Evolutionary conservation across 75 land plant genomes (phyloP), one percentile per base, ranked within the genome.

Genomic region (Sequoia sempervirens): DNA sequence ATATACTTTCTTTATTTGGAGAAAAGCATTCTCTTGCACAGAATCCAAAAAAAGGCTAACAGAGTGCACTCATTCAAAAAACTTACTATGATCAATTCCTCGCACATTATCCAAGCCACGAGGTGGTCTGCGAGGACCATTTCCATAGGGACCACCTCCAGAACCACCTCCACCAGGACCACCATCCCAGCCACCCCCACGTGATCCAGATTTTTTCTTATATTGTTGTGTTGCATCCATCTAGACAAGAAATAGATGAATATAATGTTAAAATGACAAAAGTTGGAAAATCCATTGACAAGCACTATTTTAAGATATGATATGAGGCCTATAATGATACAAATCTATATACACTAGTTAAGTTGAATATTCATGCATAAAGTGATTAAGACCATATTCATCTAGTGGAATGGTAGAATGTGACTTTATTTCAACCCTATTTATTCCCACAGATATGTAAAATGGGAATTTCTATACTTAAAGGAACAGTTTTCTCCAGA

Each of bases 61-160:
- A 26, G n/a, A 78, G n/a, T 23, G 50, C 0, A 43, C 3, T 40
- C 13, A n/a, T 10, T 78, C 46, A 9, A 43, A 23, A 18, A 10
- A 78, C 80, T 78, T 20, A 78, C 80, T 78, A 52, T 78, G 50
- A 78, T 78, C 52, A 3, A 78, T 78, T 45, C 80, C 52, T 78
- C 52, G 80, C 15, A 78, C 80, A 78, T 78, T 78, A 43, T 78
- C 80, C 45, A 78, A 78, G 50, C 80, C 80, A 78, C 80, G 80
- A 10, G 80, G 50, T 23, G 80, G 80, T 45, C 52, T 26, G n/a
- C 80, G 80, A 78, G 80, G 80, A n/a, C 80, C 80, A 78, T 28
- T 78, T 78, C 80, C 80, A 78, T 40, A 40, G 30, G 80, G 80
- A n/a, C 80, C 50, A 38, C 80, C 80, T 26, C 80, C 50, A 45